Conservation (phyloP, 2,329 filamentous ascomycete genomes). For the Cercospora berteroae region DNA sequence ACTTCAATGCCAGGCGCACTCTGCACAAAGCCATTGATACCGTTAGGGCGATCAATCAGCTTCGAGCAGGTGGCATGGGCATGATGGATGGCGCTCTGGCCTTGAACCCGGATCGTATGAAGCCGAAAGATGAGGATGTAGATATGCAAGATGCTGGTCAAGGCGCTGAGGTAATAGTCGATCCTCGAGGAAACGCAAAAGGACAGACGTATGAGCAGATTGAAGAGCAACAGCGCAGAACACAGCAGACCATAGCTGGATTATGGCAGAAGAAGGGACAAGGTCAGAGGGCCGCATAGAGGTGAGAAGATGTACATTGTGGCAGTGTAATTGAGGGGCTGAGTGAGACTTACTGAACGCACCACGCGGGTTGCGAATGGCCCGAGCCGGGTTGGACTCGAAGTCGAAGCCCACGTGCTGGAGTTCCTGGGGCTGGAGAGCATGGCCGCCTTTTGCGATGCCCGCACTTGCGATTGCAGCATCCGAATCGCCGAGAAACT, state of each 20-base stretch:
- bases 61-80: conserved; percentile 58
- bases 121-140: conserved; percentile 33
- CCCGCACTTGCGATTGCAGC: not conserved
- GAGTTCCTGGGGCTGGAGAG: not conserved
- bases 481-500: not conserved
- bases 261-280: conserved; percentile 48
- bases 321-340: not conserved
- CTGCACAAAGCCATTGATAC: conserved; percentile 68
- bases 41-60: conserved; percentile 65
- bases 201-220: conserved; percentile 65
- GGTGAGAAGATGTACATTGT: not conserved
- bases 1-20: conserved; percentile 65
- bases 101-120: conserved; percentile 49
- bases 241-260: conserved; percentile 58
- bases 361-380: not conserved
- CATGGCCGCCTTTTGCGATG: not conserved
- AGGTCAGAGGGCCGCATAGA: conserved; percentile 16
- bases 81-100: conserved; percentile 62
- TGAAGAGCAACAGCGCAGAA: conserved; percentile 57
- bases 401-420: not conserved
- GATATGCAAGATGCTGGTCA: conserved; percentile 44
- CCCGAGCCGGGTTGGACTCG: not conserved
- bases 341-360: not conserved
- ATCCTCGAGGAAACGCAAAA: conserved; percentile 58
- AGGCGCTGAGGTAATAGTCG: conserved; percentile 45